Evolutionary conservation across 2,329 filamentous ascomycete species (phyloP).

Genomic region (Blastomyces gilchristii): DNA sequence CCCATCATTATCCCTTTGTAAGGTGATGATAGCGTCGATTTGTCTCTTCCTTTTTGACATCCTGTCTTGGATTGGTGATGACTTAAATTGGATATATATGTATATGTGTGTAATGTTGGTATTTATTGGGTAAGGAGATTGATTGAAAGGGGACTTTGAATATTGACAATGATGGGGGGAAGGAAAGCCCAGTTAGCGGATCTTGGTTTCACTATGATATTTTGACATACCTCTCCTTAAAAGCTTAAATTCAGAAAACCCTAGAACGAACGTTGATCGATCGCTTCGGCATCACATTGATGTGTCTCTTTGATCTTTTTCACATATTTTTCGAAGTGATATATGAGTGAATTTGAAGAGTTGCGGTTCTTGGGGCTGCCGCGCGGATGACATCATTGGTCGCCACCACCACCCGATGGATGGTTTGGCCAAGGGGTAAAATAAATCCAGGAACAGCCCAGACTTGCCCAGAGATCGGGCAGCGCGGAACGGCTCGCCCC

Average conservation of each 20-base stretch:
- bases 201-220: neutral
- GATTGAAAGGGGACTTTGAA: neutral
- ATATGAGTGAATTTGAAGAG: too few species aligned
- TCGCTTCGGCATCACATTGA: neutral
- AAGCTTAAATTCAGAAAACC: neutral
- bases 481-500: too few species aligned
- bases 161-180: neutral
- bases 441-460: too few species aligned
- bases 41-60: neutral
- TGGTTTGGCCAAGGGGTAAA: too few species aligned
- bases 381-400: neutral
- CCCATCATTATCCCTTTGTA: slow-evolving; percentile 18
- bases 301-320: too few species aligned
- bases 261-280: neutral
- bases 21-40: neutral
- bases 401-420: too few species aligned
- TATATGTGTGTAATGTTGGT: neutral
- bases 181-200: neutral
- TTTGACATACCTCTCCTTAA: slow-evolving; percentile 2
- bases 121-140: neutral
- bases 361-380: too few species aligned
- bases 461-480: too few species aligned
- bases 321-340: too few species aligned
- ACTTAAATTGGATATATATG: neutral
- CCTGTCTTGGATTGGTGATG: neutral